A percentile compares a stretch with the other conserved stretches of the same genome.
Evolutionary conservation across 805 yeast genomes (phyloP).

Genomic region (Zygoascus bituminiphila): DNA sequence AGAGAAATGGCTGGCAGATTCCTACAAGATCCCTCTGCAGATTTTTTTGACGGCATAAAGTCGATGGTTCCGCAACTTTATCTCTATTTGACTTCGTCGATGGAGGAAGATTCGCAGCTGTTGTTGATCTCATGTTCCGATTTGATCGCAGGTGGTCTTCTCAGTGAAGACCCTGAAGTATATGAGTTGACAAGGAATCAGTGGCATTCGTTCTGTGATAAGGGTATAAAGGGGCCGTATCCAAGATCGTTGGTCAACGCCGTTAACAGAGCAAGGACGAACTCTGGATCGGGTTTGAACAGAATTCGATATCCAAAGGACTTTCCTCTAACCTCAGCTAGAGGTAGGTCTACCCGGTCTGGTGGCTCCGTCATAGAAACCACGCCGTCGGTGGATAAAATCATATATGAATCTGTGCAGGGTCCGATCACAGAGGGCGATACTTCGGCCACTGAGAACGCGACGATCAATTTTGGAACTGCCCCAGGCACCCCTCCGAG

Average conservation of each 20-base stretch:
- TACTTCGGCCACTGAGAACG: neutral
- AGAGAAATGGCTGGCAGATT: neutral
- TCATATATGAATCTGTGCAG: neutral
- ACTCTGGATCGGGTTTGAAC: neutral
- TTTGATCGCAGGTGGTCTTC: neutral
- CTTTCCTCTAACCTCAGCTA: neutral
- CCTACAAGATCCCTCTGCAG: neutral
- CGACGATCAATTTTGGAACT: neutral
- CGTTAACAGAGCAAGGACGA: neutral
- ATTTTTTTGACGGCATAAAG: neutral
- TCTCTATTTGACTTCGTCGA: neutral
- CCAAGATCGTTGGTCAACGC: neutral
- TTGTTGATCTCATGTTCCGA: neutral
- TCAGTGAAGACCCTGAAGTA: neutral
- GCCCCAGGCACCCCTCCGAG: neutral
- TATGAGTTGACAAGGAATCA: neutral
- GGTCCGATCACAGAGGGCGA: neutral
- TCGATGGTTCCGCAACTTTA: neutral
- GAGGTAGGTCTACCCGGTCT: neutral
- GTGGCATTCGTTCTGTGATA: conserved; percentile 2
- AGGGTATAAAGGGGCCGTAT: neutral
- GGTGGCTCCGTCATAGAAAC: neutral
- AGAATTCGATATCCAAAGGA: neutral
- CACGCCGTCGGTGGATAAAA: neutral
- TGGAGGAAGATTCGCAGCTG: neutral